These are phyloP conservation scores for Volvox africanus DNA, from an alignment of 139 green algal genomes.

Conservation along the genomic window DNA sequence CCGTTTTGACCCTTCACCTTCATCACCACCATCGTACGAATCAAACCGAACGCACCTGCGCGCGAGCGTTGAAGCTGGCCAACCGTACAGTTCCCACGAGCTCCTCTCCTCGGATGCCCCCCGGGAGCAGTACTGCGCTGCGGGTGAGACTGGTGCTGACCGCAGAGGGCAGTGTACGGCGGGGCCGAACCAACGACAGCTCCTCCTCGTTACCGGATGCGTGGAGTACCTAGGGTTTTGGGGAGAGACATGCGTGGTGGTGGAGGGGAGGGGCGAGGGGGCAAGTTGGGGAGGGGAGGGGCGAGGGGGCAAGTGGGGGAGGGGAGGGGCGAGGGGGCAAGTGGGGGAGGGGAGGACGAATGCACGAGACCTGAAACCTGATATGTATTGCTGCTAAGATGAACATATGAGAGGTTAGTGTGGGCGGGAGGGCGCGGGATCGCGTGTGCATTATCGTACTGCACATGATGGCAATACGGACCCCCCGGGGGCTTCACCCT, in stretches of 20 bases:
- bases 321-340: too few species aligned
- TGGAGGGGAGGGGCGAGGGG: background rate
- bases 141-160: slow-evolving; percentile 56
- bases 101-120: slow-evolving; percentile 20
- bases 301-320: too few species aligned
- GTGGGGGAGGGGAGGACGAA: too few species aligned
- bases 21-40: too few species aligned
- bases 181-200: slow-evolving; percentile 62
- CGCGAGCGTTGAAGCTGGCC: slow-evolving; percentile 83
- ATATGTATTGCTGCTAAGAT: background rate
- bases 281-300: too few species aligned
- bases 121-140: slow-evolving; percentile 17
- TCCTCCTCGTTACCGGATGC: slow-evolving; percentile 48
- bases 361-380: too few species aligned
- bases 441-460: background rate
- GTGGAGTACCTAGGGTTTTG: slow-evolving; percentile 58
- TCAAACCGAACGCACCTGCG: slow-evolving; percentile 62
- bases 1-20: too few species aligned
- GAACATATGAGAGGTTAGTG: background rate
- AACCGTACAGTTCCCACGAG: slow-evolving; percentile 77
- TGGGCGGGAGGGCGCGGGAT: background rate
- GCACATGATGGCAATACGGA: too few species aligned
- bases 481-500: too few species aligned
- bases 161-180: slow-evolving; percentile 51
- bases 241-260: background rate